phyloP scores from a whole-genome alignment of 1,139 yeast genomes.

The Diutina ranongensis region DNA sequence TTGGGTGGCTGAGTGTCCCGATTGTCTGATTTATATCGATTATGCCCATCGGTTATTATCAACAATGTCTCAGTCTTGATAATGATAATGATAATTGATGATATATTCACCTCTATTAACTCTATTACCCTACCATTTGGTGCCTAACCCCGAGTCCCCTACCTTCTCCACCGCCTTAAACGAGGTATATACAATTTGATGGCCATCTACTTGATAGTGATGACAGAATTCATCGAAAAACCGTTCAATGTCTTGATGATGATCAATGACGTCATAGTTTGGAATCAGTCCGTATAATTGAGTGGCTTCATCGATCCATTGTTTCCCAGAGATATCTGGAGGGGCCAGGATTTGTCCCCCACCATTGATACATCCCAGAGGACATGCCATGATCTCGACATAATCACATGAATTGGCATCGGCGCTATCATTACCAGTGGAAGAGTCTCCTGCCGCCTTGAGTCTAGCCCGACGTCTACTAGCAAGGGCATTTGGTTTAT shows the following conservation, averaged over 20 bases:
- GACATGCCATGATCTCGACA: conserved; percentile 97
- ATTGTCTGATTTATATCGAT: conserved; percentile 19
- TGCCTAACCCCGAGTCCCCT: neutral
- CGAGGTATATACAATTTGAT: neutral
- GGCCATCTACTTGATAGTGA: neutral
- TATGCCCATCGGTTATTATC: neutral
- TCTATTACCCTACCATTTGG: conserved; percentile 3
- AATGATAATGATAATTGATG: no score
- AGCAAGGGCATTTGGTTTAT: conserved; percentile 26
- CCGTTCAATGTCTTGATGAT: neutral
- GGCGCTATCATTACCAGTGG: conserved; percentile 14
- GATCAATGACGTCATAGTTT: conserved; percentile 8
- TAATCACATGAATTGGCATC: conserved; percentile 68
- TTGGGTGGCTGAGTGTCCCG: conserved; percentile 28
- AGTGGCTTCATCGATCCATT: conserved; percentile 28
- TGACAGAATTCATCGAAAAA: neutral
- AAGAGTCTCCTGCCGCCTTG: neutral
- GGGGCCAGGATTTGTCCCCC: conserved; percentile 79
- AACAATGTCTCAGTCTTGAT: neutral
- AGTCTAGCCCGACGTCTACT: conserved; percentile 31
- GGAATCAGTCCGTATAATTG: conserved; percentile 21
- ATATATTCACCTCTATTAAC: no score
- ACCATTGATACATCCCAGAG: conserved; percentile 95
- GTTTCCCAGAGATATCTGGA: conserved; percentile 20
- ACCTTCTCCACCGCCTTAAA: conserved; percentile 1